These are phyloP conservation scores for Kluyveromyces nonfermentans DNA, from an alignment of 805 yeast species.

Conservation along the genomic window DNA sequence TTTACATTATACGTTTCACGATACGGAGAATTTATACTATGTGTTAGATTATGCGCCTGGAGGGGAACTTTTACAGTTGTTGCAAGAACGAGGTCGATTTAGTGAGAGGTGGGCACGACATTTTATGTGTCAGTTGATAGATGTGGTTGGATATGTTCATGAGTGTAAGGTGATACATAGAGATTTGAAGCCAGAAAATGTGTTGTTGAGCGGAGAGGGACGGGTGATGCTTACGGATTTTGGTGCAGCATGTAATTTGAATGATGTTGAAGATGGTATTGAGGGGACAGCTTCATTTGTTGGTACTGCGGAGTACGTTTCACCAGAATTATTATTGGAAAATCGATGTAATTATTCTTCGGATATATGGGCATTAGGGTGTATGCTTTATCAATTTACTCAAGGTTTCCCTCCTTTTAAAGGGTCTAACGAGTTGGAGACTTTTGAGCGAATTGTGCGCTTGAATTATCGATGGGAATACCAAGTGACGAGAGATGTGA, in stretches of 20 bases:
- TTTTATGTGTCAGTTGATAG: constrained; percentile 81
- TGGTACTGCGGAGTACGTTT: constrained; percentile 95
- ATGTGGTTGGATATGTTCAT: constrained; percentile 84
- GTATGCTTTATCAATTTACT: constrained; percentile 74
- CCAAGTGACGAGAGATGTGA: constrained; percentile 49
- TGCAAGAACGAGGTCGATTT: constrained; percentile 68
- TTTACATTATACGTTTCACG: constrained; percentile 90
- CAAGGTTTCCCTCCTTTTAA: constrained; percentile 86
- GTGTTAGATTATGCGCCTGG: constrained; percentile 91
- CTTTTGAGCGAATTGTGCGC: constrained; percentile 80
- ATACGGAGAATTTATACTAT: constrained; percentile 75
- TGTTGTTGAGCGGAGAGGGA: constrained; percentile 75
- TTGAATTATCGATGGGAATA: constrained; percentile 63
- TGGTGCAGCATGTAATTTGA: constrained; percentile 76
- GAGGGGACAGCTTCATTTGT: constrained; percentile 66
- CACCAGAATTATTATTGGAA: constrained; percentile 75
- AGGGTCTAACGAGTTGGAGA: constrained; percentile 74
- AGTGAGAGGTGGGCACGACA: constrained; percentile 68
- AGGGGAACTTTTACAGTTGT: constrained; percentile 81
- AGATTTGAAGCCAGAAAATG: constrained; percentile 92
- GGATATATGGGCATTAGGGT: constrained; percentile 93
- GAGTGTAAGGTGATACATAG: constrained; percentile 84
- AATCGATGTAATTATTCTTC: constrained; percentile 77
- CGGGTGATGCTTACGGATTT: constrained; percentile 90
- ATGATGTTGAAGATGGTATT: constrained; percentile 20